Percentiles rank a stretch among this genome's conserved stretches.
Conservation (phyloP, 1,284 basidiomycete genomes). For the Rhodofomes roseus region DNA sequence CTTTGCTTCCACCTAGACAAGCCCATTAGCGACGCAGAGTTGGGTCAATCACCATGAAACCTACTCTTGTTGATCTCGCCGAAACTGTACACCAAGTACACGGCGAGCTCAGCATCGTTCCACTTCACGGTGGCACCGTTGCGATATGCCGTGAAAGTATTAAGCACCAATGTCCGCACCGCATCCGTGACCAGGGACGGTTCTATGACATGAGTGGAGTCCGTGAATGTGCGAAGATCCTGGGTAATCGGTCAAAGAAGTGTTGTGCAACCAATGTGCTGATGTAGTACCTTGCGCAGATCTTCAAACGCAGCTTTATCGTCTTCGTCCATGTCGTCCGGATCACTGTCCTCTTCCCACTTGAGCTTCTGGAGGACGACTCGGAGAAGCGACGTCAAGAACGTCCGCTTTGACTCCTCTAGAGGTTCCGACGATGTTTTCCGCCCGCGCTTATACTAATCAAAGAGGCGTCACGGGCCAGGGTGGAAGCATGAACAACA, state of each 20-base stretch:
- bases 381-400: slow-evolving; percentile 78
- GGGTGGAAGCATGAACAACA: background rate
- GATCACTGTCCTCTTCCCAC: slow-evolving; percentile 85
- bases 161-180: slow-evolving; percentile 67
- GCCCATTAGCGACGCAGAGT: background rate
- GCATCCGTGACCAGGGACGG: slow-evolving; percentile 75
- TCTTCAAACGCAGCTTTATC: slow-evolving; percentile 83
- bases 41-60: slow-evolving; percentile 15
- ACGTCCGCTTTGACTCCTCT: slow-evolving; percentile 72
- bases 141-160: slow-evolving; percentile 68
- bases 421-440: slow-evolving; percentile 66
- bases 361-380: slow-evolving; percentile 87
- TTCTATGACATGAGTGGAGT: slow-evolving; percentile 80
- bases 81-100: slow-evolving; percentile 91
- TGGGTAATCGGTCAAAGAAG: slow-evolving; percentile 26
- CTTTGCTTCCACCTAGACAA: slow-evolving; percentile 63
- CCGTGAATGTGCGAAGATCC: slow-evolving; percentile 82
- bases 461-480: background rate
- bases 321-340: slow-evolving; percentile 86
- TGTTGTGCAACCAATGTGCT: background rate
- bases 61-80: slow-evolving; percentile 87
- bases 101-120: slow-evolving; percentile 92
- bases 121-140: slow-evolving; percentile 70
- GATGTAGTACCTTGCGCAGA: slow-evolving; percentile 69
- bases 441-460: slow-evolving; percentile 75